Base-by-base conservation (phyloP, 495 filamentous ascomycete species). In the Tuber magnatum region DNA sequence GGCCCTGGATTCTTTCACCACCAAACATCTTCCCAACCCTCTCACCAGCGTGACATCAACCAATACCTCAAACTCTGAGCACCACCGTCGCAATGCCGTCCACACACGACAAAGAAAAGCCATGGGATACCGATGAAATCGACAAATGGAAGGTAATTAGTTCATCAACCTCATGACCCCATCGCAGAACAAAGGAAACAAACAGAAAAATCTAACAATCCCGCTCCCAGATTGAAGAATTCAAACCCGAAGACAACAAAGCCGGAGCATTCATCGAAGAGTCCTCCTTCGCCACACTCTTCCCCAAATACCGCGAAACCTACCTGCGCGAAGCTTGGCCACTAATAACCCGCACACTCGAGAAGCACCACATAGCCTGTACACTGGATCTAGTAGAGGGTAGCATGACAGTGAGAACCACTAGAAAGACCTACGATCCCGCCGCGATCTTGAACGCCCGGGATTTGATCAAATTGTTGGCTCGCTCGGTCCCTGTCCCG, bases 61-160 rank as follows among this genome's bases (percentile, higher is more conserved):
- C 1, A 65, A 35, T 5, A 18, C 56, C 16, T 35, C 56, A 18
- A 65, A 28, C 28, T 65, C 56, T 35, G n/a, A 35, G 28, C 28
- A 65, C 14, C 32, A 14, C 56, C 56, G 28, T 65, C 73, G 22
- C 68, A 71, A 97, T 97, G 94, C 94, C 94, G 74, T 96, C 93
- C 72, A 97, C 93, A 74, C 90, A 97, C 86, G 95, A 97, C 75
- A 91, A 88, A 75, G 93, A 97, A 8, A 99, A 99, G 83, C 92
- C 95, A 48, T 98, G 94, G 95, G 94, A 99, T 83, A 97, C 93
- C 70, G 93, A 95, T 75, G 95, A 97, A 81, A 93, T 97, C 78
- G 94, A 99, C 83, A 97, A 97, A 83, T 99, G 94, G 94, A 95
- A 94, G 88, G 88, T 92, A 77, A 74, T 80, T 82, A 68, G 48